Percentiles rank a stretch among this genome's conserved stretches.
Evolutionary conservation across 2,329 filamentous ascomycete genomes (phyloP).

Genomic region (Pyricularia sp.): DNA sequence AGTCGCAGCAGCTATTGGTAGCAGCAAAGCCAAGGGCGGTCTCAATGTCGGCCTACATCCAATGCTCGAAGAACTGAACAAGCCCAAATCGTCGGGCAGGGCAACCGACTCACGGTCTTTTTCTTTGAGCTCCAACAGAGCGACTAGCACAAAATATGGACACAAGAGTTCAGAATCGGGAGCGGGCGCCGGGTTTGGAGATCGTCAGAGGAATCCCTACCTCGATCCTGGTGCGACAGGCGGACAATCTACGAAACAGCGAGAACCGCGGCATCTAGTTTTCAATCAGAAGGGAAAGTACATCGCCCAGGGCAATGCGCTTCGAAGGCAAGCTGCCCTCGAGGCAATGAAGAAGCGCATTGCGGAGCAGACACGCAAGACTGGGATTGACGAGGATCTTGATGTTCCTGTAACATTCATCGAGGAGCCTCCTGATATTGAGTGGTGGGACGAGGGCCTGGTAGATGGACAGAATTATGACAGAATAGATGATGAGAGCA

Average conservation of each 20-base stretch:
- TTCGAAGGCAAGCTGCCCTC: constrained; percentile 74
- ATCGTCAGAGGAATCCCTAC: constrained; percentile 55
- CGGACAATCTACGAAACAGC: constrained; percentile 45
- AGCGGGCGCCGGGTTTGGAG: constrained; percentile 11
- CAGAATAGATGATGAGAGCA: constrained; percentile 48
- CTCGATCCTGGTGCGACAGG: constrained; percentile 51
- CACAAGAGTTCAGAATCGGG: neutral
- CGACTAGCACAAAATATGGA: neutral
- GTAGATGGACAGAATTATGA: constrained; percentile 65
- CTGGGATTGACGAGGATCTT: constrained; percentile 84
- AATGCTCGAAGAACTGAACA: constrained; percentile 44
- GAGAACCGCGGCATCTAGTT: constrained; percentile 62
- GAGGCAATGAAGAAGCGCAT: constrained; percentile 94
- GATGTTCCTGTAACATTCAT: constrained; percentile 86
- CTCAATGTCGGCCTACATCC: constrained; percentile 68
- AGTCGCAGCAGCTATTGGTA: constrained; percentile 60
- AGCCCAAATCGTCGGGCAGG: neutral
- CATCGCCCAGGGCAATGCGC: constrained; percentile 81
- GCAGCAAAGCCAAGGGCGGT: constrained; percentile 48
- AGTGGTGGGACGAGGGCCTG: constrained; percentile 96
- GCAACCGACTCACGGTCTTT: neutral
- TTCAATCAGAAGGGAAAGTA: constrained; percentile 98
- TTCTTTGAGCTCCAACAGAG: neutral
- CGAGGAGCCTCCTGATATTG: constrained; percentile 70
- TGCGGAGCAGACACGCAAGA: constrained; percentile 72